These are phyloP conservation scores for Wickerhamiella occidentalis DNA, from an alignment of 805 yeast species.

Conservation along the genomic window DNA sequence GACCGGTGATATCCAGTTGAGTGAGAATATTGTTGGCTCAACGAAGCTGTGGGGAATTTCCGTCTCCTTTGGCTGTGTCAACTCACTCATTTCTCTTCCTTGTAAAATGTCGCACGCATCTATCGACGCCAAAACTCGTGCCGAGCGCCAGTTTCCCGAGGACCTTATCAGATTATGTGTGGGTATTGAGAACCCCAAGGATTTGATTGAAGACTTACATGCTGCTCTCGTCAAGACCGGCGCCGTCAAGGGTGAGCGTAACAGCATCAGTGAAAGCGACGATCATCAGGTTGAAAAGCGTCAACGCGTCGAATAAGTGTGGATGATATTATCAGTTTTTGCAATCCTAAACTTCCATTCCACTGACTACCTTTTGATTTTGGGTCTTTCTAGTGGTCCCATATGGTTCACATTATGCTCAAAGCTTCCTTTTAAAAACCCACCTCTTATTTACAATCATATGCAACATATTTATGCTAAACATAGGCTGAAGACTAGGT, in stretches of 20 bases:
- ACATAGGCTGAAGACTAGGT: no score
- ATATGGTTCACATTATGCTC: no score
- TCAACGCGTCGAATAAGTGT: background rate
- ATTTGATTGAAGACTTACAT: constrained; percentile 68
- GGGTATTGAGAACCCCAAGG: constrained; percentile 77
- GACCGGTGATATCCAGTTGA: constrained; percentile 58
- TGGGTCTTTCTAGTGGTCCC: no score
- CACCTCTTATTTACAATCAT: no score
- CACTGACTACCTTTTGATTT: no score
- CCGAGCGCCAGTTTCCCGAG: constrained; percentile 83
- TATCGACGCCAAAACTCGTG: constrained; percentile 74
- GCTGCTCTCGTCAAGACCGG: constrained; percentile 59
- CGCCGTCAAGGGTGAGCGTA: constrained; percentile 26
- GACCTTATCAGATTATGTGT: constrained; percentile 82
- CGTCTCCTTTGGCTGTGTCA: constrained; percentile 90
- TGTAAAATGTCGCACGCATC: constrained; percentile 97
- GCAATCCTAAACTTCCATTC: no score
- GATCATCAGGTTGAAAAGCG: background rate
- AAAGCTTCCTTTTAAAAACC: no score
- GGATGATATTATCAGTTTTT: no score
- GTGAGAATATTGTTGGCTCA: constrained; percentile 62
- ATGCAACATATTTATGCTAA: no score
- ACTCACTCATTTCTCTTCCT: constrained; percentile 85
- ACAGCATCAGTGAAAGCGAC: background rate
- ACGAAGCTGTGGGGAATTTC: constrained; percentile 76